A percentile compares a stretch with the other conserved stretches of the same genome.
phyloP scores from a whole-genome alignment of 2,329 filamentous ascomycete species.

The Myriosclerotinia duriaeana region DNA sequence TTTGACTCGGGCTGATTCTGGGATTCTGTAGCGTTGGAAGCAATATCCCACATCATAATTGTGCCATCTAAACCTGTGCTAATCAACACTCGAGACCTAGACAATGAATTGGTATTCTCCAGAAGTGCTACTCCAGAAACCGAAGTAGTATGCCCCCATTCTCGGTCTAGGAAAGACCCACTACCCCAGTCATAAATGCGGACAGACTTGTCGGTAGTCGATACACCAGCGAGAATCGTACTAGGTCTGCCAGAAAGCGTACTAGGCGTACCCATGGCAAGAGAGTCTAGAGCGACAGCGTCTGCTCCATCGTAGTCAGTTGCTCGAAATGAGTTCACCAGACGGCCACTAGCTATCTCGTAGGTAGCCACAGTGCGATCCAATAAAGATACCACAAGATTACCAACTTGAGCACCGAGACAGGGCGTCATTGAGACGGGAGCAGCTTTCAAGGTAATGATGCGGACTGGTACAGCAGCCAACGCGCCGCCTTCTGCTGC shows the following conservation, averaged over 20 bases:
- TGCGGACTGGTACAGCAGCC: constrained; percentile 74
- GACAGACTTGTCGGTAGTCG: constrained; percentile 93
- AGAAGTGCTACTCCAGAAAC: constrained; percentile 81
- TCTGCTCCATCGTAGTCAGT: constrained; percentile 78
- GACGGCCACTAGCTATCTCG: constrained; percentile 66
- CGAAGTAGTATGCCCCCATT: constrained; percentile 94
- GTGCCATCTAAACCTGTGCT: constrained; percentile 79
- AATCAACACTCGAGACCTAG: constrained; percentile 59
- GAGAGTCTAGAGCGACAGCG: constrained; percentile 76
- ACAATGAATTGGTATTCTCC: constrained; percentile 53
- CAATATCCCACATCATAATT: constrained; percentile 69
- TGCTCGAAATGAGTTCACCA: constrained; percentile 74
- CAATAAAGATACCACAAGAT: constrained; percentile 58
- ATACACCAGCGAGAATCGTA: constrained; percentile 78
- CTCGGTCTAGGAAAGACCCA: constrained; percentile 76
- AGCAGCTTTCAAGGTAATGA: constrained; percentile 80
- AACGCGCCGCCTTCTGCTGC: constrained; percentile 58
- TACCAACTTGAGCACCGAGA: constrained; percentile 53
- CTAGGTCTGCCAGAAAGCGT: constrained; percentile 50
- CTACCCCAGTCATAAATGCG: constrained; percentile 79
- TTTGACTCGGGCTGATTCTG: constrained; percentile 30
- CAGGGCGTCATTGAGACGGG: constrained; percentile 80
- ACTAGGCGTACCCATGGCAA: constrained; percentile 63
- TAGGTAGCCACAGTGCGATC: constrained; percentile 62
- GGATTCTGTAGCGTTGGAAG: constrained; percentile 30